Conservation (phyloP, 2,329 filamentous ascomycete genomes). For the Cladorrhinum sp. region DNA sequence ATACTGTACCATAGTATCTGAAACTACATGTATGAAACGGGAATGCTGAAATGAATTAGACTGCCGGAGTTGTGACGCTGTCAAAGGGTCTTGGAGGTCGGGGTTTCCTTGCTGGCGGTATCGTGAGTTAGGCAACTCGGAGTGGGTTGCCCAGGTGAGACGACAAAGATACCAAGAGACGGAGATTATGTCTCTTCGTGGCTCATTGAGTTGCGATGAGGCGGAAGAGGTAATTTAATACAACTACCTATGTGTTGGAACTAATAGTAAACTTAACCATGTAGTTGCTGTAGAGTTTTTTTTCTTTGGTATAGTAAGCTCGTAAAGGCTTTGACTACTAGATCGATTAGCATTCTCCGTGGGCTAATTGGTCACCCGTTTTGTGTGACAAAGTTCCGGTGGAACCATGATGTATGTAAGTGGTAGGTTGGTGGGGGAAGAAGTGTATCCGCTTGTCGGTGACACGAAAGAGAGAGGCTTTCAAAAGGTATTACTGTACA, state of each 20-base stretch:
- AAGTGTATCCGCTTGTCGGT: not conserved
- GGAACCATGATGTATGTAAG: slow-evolving; percentile 3
- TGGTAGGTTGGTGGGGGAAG: not conserved
- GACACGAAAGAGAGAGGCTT: not conserved
- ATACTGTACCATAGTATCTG: no score
- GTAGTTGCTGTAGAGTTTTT: no score
- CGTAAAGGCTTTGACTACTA: not conserved
- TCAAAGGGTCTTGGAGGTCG: no score
- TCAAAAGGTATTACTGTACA: not conserved
- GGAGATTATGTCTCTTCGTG: not conserved
- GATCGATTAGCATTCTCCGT: not conserved
- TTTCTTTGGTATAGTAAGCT: no score
- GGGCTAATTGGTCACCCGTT: not conserved
- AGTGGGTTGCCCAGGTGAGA: not conserved
- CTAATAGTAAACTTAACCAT: no score
- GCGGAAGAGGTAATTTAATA: not conserved
- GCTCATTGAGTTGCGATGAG: no score
- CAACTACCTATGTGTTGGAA: not conserved
- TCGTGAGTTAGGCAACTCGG: no score
- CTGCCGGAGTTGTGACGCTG: no score
- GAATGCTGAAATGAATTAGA: no score
- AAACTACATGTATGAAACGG: no score
- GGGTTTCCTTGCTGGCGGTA: no score
- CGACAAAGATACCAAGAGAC: not conserved
- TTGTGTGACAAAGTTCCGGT: not conserved